Evolutionary conservation across 257 asterid species (phyloP).

Genomic region (Haberlea rhodopensis): DNA sequence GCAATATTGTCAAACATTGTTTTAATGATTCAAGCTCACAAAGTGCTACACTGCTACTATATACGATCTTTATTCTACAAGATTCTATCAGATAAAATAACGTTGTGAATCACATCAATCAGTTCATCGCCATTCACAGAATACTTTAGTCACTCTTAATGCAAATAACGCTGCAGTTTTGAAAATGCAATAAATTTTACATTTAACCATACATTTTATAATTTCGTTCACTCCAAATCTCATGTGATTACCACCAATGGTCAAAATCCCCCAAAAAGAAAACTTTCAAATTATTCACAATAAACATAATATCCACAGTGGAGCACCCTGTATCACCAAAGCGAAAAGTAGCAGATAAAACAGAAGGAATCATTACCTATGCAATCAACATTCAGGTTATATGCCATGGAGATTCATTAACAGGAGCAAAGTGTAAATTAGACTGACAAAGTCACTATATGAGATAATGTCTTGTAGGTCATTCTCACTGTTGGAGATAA

Average conservation of each 20-base stretch:
- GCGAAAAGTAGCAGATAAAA: background rate
- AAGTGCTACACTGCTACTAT: background rate
- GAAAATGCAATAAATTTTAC: background rate
- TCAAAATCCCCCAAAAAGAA: background rate
- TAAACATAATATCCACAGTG: background rate
- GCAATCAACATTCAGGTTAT: background rate
- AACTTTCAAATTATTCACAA: too few species aligned
- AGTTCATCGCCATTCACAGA: background rate
- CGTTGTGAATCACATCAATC: background rate
- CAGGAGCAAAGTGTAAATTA: background rate
- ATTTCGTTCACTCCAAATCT: background rate
- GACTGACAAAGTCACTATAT: background rate
- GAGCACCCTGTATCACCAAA: background rate
- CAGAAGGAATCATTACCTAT: background rate
- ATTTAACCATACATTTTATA: background rate
- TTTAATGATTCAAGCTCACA: background rate
- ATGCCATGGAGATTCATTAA: background rate
- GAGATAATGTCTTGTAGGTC: background rate
- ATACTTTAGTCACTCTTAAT: background rate
- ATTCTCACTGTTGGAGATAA: too few species aligned
- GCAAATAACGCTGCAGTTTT: background rate
- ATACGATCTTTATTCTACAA: background rate
- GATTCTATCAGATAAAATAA: background rate
- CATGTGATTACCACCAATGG: background rate
- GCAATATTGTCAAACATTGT: background rate